Evolutionary conservation across 768 basidiomycete species (phyloP), one percentile per base, ranked within the genome.

Genomic region (Rhodotorula taiwanensis): DNA sequence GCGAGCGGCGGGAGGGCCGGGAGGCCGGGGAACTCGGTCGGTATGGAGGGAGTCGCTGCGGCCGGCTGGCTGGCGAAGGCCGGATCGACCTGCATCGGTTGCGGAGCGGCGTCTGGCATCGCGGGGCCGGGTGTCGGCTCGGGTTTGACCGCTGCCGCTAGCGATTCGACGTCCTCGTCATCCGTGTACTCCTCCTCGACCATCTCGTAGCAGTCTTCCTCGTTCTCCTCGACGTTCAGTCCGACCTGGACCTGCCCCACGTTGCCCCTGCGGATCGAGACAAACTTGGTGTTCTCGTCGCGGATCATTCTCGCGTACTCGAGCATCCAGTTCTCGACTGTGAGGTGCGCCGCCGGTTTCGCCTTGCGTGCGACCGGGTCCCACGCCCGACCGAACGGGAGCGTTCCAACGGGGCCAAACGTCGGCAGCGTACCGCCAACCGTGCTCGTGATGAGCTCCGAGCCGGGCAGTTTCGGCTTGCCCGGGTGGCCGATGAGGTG

Each of bases 251-350:
- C 67, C 55, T 62, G 64, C 45, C 60, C 64, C 20, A 71, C 64
- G 73, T 54, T 77, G 76, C 49, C 76, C 76, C 60, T 42, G 64
- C 72, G 49, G 41, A 72, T 72, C 49, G 72, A 83, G 33, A 58
- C 48, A 41, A 78, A 58, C 55, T 72, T 66, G 21, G 81, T 77
- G 52, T 84, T 85, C 47, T 84, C 79, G 49, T 87, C 84, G 8
- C 77, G 70, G 3, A 84, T 83, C 39, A 86, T 80, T 70, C 78
- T 79, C 1, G 91, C 86, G 64, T 85, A 84, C 76, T 86, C 81
- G 72, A 76, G 80, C 88, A 97, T 93, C 92, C 92, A 98, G 72
- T 94, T 94, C 70, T 92, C 87, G 72, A 84, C 86, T 41, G 82
- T 84, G 15, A 94, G 82, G 1, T 89, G 88, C 62, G 88, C 86